These are phyloP conservation scores for Pterula multifida DNA, from an alignment of 1,284 basidiomycete species.

Conservation along the genomic window DNA sequence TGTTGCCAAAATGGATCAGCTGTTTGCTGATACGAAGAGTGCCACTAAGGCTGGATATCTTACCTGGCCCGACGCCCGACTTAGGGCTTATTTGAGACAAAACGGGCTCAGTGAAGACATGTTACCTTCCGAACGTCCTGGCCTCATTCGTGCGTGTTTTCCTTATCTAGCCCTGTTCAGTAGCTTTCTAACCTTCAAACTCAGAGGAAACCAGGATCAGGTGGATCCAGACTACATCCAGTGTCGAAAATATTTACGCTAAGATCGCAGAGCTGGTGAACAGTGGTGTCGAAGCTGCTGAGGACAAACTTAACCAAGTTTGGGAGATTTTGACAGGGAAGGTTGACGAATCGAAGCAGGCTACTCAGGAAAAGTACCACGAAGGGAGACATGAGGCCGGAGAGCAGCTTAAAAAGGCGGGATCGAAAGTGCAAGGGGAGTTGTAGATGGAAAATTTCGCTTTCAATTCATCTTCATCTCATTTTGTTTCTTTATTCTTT, in stretches of 20 bases:
- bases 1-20: constrained; percentile 11
- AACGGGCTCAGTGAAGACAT: constrained; percentile 57
- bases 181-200: constrained; percentile 5
- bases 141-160: constrained; percentile 50
- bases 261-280: constrained; percentile 52
- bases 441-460: not conserved
- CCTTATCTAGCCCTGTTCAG: not conserved
- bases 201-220: constrained; percentile 68
- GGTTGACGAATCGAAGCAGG: constrained; percentile 20
- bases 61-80: constrained; percentile 82
- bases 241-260: constrained; percentile 43
- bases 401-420: constrained; percentile 13
- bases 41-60: constrained; percentile 50
- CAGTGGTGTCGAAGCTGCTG: constrained; percentile 50
- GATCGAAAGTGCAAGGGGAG: constrained; percentile 15
- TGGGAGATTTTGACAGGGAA: constrained; percentile 31
- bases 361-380: constrained; percentile 19
- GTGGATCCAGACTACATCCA: constrained; percentile 52
- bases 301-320: constrained; percentile 47
- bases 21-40: constrained; percentile 11
- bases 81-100: constrained; percentile 73
- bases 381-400: constrained; percentile 13
- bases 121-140: constrained; percentile 52
- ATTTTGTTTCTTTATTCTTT: not conserved
- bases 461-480: not conserved